Evolutionary conservation across 225 moss, liverwort and hornwort genomes (phyloP).

Genomic region (Bryoerythrophyllum caledonicum): DNA sequence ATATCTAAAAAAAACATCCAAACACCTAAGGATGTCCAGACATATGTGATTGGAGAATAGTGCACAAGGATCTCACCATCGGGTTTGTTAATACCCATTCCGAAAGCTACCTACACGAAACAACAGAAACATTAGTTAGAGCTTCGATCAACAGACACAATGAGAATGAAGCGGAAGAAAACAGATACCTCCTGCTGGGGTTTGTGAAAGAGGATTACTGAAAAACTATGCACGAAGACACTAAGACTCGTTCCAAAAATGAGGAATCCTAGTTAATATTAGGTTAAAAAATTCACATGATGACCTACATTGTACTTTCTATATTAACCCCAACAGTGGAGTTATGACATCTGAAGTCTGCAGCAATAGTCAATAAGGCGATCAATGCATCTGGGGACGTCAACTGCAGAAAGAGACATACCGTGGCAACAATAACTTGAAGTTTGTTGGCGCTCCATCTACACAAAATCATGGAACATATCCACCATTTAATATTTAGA

Average conservation of each 20-base stretch:
- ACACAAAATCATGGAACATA: constrained; percentile 32
- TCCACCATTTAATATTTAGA: constrained; percentile 4
- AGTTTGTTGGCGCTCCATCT: constrained; percentile 97
- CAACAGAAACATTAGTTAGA: constrained; percentile 14
- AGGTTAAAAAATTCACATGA: background rate
- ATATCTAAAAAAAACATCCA: background rate
- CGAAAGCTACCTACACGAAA: constrained; percentile 87
- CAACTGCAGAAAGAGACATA: constrained; percentile 34
- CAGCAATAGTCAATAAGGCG: background rate
- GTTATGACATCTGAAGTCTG: background rate
- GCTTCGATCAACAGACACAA: constrained; percentile 4
- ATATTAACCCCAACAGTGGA: background rate
- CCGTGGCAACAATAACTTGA: constrained; percentile 98
- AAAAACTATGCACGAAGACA: constrained; percentile 8
- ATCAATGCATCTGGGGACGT: constrained; percentile 4
- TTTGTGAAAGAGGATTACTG: constrained; percentile 9
- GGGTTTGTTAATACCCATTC: constrained; percentile 99
- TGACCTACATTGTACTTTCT: background rate
- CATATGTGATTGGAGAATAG: constrained; percentile 14
- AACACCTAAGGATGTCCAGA: constrained; percentile 21
- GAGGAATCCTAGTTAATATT: background rate
- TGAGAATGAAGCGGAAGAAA: background rate
- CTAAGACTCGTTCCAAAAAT: background rate
- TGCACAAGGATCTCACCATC: constrained; percentile 66
- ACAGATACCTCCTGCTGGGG: background rate